Conservation (phyloP, 257 asterid species). For the Penstemon newberryi region DNA sequence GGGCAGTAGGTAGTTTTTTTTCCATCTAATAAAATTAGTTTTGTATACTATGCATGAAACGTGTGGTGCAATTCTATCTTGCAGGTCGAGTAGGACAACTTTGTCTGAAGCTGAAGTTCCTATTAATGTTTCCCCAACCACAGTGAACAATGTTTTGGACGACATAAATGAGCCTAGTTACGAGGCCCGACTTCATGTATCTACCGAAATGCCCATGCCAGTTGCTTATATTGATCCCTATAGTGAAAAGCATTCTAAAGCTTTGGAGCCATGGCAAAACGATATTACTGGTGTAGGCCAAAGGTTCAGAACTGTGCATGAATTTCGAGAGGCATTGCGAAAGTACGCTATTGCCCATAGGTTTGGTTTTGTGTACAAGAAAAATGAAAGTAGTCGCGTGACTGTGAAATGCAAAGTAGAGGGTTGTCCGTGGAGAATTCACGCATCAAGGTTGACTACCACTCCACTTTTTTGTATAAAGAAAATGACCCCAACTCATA, state of each 20-base stretch:
- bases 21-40: too few species aligned
- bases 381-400: constrained; percentile 98
- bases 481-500: constrained; percentile 87
- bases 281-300: constrained; percentile 95
- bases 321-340: constrained; percentile 92
- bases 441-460: constrained; percentile 91
- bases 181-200: constrained; percentile 43
- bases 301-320: constrained; percentile 90
- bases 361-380: constrained; percentile 92
- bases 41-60: too few species aligned
- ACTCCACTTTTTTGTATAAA: constrained; percentile 94
- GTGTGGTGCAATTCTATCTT: too few species aligned
- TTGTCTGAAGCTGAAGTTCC: constrained; percentile 75
- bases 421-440: constrained; percentile 97
- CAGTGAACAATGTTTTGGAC: constrained; percentile 57
- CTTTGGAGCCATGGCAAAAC: constrained; percentile 87
- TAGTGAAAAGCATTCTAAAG: constrained; percentile 71
- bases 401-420: constrained; percentile 97
- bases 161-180: constrained; percentile 63
- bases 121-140: constrained; percentile 54
- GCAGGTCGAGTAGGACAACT: constrained; percentile 86
- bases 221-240: constrained; percentile 43
- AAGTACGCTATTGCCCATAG: constrained; percentile 91
- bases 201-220: constrained; percentile 57
- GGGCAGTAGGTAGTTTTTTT: constrained; percentile 49